Evolutionary conservation across 495 filamentous ascomycete genomes (phyloP).

Genomic region (Tuber melanosporum): DNA sequence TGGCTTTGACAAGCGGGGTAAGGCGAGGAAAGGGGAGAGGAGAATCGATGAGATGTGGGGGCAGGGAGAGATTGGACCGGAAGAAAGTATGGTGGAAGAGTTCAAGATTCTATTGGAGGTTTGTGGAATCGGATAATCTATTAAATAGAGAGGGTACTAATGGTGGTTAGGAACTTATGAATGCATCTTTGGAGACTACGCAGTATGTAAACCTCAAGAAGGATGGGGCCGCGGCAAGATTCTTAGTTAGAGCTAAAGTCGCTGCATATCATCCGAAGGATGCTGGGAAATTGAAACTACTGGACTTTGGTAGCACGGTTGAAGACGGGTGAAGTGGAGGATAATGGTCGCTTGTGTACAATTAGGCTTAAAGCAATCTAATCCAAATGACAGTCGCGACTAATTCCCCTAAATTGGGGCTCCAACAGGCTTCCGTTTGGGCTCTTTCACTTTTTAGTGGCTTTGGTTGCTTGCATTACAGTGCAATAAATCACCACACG

Average conservation of each 20-base stretch:
- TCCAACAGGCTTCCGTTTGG: neutral
- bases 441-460: neutral
- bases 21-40: conserved; percentile 42
- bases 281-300: conserved; percentile 63
- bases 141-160: neutral
- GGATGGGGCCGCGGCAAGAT: conserved; percentile 75
- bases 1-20: conserved; percentile 43
- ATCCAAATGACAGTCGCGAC: neutral
- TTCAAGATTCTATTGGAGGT: conserved; percentile 57
- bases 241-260: conserved; percentile 75
- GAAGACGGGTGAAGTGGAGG: conserved; percentile 47
- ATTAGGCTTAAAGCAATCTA: neutral
- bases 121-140: conserved; percentile 45
- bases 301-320: conserved; percentile 77
- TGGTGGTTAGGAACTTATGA: conserved; percentile 28
- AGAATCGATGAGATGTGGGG: conserved; percentile 56
- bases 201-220: conserved; percentile 63
- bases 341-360: neutral
- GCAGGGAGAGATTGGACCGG: conserved; percentile 60
- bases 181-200: conserved; percentile 44
- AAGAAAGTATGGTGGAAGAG: conserved; percentile 55
- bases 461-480: neutral
- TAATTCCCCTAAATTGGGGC: neutral
- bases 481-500: neutral
- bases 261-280: conserved; percentile 83